Evolutionary conservation across 2,329 filamentous ascomycete genomes (phyloP), one percentile per base, ranked within the genome.

Genomic region (Magnaporthales sp.): DNA sequence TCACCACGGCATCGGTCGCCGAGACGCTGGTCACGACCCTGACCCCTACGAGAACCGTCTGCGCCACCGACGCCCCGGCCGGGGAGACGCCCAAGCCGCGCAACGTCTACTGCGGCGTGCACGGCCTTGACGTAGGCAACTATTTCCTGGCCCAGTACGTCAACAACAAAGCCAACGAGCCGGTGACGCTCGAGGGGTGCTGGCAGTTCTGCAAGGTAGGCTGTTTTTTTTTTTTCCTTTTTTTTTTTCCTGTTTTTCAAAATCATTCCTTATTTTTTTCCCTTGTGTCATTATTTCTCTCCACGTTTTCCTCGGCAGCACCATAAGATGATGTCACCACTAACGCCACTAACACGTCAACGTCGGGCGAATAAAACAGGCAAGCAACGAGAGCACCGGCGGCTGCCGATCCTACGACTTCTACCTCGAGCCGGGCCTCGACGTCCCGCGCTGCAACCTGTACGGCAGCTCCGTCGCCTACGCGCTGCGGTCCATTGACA

Each of bases 141-240:
- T 79, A 74, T 68, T 78, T 80, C 68, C 69, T 80, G 2, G 77
- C 75, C 11, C 74, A 76, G 68, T 80, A 76, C 68, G 73, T 74
- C 61, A 73, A 80, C 69, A 74, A 80, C 67, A 72, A 69, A 7
- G 67, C 67, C 1, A 72, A 69, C 13, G 74, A 76, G 46, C 70
- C 72, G 1, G 75, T 81, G 27, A 78, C 76, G 2, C 71, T 79
- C 8, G 71, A 77, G 67, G 78, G 77, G 2, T 81, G 80, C 72
- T 81, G 75, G 71, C 74, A 79, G 68, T 78, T 80, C 72, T 81
- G 79, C 69, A 69, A 70, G 64, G 79, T 76, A 70, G n/a, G 5
- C 38, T 6, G 8, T 75, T 51, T 32, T 11, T 29, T 2, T 26
- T n/a, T 38, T 13, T 24, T 24, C 2, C 51, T 54, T 66, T 63